Conservation (phyloP, 495 filamentous ascomycete genomes). For the Opeltia flavorubescens region DNA sequence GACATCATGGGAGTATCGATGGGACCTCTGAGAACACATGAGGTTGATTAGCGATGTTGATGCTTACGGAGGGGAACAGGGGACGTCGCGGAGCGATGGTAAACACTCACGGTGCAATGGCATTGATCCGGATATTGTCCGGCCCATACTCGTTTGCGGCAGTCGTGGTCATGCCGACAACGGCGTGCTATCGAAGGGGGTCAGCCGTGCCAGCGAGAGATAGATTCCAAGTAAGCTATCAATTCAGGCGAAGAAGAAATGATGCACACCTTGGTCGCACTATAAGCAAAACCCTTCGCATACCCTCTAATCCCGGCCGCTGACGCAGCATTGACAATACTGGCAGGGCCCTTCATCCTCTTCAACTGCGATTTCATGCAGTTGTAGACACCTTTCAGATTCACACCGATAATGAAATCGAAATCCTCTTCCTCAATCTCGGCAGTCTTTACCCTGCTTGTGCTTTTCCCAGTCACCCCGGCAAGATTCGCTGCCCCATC, state of each 20-base stretch:
- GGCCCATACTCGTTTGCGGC: conserved; percentile 43
- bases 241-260: neutral
- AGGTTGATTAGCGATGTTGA: neutral
- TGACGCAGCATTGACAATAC: conserved; percentile 47
- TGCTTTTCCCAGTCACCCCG: conserved; percentile 29
- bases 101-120: conserved; percentile 35
- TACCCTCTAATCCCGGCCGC: conserved; percentile 38
- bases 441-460: conserved; percentile 21
- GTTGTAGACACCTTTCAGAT: conserved; percentile 43
- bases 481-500: conserved; percentile 48
- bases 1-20: conserved; percentile 40
- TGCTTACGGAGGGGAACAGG: neutral
- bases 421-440: conserved; percentile 35
- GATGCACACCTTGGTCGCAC: conserved; percentile 30
- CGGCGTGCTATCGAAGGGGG: conserved; percentile 24
- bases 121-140: conserved; percentile 43
- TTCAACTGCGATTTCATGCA: conserved; percentile 40
- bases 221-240: neutral
- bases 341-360: conserved; percentile 24
- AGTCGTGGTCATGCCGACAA: conserved; percentile 42
- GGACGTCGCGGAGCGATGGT: neutral
- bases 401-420: conserved; percentile 38
- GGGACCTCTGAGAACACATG: conserved; percentile 26
- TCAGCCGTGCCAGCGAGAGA: neutral
- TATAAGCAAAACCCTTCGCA: conserved; percentile 35